These are phyloP conservation scores for Fraxinus pennsylvanica DNA, from an alignment of 257 asterid genomes.

Conservation along the genomic window DNA sequence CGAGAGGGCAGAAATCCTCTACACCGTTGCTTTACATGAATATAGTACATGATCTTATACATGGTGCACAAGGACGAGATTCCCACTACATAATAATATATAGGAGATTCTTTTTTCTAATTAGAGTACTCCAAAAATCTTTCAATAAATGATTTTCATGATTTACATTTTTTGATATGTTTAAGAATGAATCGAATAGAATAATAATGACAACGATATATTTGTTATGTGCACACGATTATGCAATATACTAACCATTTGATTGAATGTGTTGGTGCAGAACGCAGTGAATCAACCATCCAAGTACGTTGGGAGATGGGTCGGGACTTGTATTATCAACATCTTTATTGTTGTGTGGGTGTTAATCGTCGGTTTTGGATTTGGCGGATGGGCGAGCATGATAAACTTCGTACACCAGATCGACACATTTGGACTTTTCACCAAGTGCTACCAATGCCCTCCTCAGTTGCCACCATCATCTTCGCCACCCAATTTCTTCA, in stretches of 20 bases:
- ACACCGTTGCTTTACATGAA: not conserved
- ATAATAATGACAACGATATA: too few relatives aligned
- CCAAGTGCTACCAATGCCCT: slow-evolving; percentile 90
- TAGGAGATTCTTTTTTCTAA: not conserved
- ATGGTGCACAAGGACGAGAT: slow-evolving; percentile 4
- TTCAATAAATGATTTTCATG: too few relatives aligned
- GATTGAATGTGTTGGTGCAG: slow-evolving; percentile 36
- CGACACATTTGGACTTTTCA: slow-evolving; percentile 91
- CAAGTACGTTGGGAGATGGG: slow-evolving; percentile 78
- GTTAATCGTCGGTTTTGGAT: slow-evolving; percentile 82
- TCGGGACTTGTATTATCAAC: slow-evolving; percentile 71
- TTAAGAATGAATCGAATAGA: too few relatives aligned
- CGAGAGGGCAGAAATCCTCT: not conserved
- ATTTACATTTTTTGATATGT: too few relatives aligned
- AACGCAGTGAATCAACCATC: slow-evolving; percentile 94
- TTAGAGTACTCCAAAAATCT: too few relatives aligned
- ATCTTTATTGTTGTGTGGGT: slow-evolving; percentile 86
- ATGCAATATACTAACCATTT: not conserved
- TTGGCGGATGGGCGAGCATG: slow-evolving; percentile 99
- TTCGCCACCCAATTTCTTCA: slow-evolving; percentile 25
- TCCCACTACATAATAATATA: slow-evolving; percentile 6
- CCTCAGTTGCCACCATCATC: slow-evolving; percentile 43
- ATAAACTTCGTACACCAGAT: slow-evolving; percentile 78
- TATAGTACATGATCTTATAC: not conserved
- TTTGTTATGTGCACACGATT: not conserved